A percentile compares a stretch with the other conserved stretches of the same genome.
phyloP scores from a whole-genome alignment of 2,329 filamentous ascomycete species.

The Trichoderma citrinoviride region DNA sequence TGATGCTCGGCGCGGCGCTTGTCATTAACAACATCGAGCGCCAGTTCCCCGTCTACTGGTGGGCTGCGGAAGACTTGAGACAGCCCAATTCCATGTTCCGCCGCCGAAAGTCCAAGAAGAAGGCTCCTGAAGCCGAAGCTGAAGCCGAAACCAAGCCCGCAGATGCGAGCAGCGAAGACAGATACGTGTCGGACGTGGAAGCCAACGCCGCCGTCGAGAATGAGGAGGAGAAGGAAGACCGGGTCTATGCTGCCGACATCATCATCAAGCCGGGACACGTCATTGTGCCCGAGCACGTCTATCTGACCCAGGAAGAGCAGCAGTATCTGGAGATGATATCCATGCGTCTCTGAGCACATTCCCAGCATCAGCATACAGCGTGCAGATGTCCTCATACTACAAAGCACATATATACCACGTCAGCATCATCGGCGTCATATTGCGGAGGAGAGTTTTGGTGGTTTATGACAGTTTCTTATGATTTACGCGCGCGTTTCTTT shows the following conservation, averaged over 20 bases:
- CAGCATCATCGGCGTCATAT: neutral
- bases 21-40: constrained; percentile 68
- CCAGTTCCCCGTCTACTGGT: constrained; percentile 69
- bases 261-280: constrained; percentile 38
- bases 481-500: neutral
- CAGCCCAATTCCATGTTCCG: constrained; percentile 15
- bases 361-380: neutral
- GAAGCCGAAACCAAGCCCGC: constrained; percentile 20
- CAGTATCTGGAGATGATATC: constrained; percentile 38
- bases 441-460: neutral
- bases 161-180: neutral
- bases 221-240: constrained; percentile 23
- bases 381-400: neutral
- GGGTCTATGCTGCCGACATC: constrained; percentile 30
- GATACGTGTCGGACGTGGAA: constrained; percentile 22
- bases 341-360: constrained; percentile 32
- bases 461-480: neutral
- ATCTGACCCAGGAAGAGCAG: constrained; percentile 39
- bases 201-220: constrained; percentile 20
- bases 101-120: constrained; percentile 15
- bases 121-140: neutral
- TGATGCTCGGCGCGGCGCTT: constrained; percentile 63
- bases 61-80: constrained; percentile 46
- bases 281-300: constrained; percentile 37
- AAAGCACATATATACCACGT: neutral